Base-by-base conservation (phyloP, 805 yeast genomes). In the Wickerhamomyces kurtzmanii region DNA sequence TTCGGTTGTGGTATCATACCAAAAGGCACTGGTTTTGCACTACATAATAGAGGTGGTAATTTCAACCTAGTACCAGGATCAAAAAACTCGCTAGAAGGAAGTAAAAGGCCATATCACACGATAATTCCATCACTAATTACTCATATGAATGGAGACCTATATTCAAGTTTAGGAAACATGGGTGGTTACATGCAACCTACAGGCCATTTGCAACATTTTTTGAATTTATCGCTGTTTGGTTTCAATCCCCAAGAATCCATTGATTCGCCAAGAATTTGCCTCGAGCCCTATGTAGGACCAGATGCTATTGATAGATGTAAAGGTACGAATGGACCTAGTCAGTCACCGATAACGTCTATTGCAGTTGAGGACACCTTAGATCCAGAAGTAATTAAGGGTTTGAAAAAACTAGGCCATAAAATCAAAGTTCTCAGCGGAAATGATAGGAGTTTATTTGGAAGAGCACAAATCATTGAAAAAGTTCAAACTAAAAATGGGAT, bases 181-280 rank as follows among this genome's bases (percentile, higher is more conserved):
- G 94, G 94, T 12, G 93, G 89, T 0, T 82, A 74, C 55, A 80
- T 76, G 59, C 94, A 83, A 49, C 93, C 93, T 3, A 84, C 79
- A 41, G 87, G 87, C 2, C 93, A 82, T 40, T 73, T 82, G 6
- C 89, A 80, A 48, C 87, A 79, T 20, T 75, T 70, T 21, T 51
- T 81, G 36, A 82, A 83, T 47, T 49, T 82, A 62, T 42, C 65
- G 3, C 44, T 74, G 9, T 82, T 76, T 47, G 75, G 74, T 0
- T 51, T 75, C 42, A 66, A 70, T 30, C 83, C 89, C 3, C 93
- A 83, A 51, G 70, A 73, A 40, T 75, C 86, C 5, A 50, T 81
- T 20, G 91, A 82, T 45, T 72, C 79, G 9, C 91, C 93, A 4
- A 61, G 94, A 36, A 59, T 83, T 23, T 74, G 82, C 23, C 57